Evolutionary conservation across 257 asterid genomes (phyloP).

Genomic region (Solanum tacnaense): DNA sequence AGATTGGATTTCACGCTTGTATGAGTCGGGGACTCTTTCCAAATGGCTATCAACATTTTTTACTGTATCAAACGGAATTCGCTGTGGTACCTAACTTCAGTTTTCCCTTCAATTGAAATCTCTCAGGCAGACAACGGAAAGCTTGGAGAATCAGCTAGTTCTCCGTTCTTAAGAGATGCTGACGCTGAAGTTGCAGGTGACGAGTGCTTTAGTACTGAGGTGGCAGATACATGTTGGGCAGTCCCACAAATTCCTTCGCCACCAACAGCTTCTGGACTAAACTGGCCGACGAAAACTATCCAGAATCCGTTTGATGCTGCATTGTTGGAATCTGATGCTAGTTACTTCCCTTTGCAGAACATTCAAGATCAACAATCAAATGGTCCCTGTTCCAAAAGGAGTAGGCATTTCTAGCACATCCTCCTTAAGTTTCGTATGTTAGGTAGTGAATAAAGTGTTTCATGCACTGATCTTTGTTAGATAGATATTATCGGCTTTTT

Average conservation of each 20-base stretch:
- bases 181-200: conserved; percentile 54
- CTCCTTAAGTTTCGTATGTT: neutral
- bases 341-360: conserved; percentile 15
- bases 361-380: conserved; percentile 17
- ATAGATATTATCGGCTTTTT: neutral
- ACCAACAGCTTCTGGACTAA: conserved; percentile 74
- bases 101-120: conserved; percentile 1
- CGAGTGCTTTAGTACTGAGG: conserved; percentile 38
- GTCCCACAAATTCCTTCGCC: conserved; percentile 77
- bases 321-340: conserved; percentile 58
- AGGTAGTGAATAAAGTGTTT: neutral
- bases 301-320: conserved; percentile 19
- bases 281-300: conserved; percentile 43
- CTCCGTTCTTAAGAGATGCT: conserved; percentile 28
- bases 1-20: neutral
- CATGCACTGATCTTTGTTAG: neutral
- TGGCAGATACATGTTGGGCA: conserved; percentile 52
- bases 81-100: neutral
- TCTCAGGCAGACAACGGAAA: conserved; percentile 58
- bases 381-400: conserved; percentile 23
- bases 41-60: neutral
- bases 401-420: conserved; percentile 25
- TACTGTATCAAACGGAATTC: neutral
- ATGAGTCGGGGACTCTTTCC: neutral
- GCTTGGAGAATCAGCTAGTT: conserved; percentile 51